Percentiles rank a stretch among this genome's conserved stretches.
phyloP scores from a whole-genome alignment of 352 stramenopile genomes.

The Phytophthora macrochlamydospora region DNA sequence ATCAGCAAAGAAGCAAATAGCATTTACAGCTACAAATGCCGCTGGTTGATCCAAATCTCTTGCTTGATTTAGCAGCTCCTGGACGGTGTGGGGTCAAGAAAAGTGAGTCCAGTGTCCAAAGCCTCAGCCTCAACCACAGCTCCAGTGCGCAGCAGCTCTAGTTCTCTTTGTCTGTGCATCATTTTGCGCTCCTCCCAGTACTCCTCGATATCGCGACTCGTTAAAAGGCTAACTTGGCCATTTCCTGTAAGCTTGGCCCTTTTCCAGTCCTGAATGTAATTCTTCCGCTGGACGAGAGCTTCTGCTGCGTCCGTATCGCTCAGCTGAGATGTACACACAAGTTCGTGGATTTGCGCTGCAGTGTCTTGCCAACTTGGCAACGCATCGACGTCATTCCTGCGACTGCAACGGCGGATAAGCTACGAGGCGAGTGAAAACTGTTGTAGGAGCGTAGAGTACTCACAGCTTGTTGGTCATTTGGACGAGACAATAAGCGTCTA shows the following conservation, averaged over 20 bases:
- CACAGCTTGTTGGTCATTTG: conserved; percentile 61
- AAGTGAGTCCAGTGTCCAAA: conserved; percentile 32
- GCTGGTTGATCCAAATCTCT: conserved; percentile 18
- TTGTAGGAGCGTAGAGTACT: conserved; percentile 9
- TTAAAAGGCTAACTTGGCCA: conserved; percentile 31
- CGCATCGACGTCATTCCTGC: conserved; percentile 8
- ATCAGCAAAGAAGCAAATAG: conserved; percentile 78
- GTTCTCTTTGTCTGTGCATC: conserved; percentile 18
- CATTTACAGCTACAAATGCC: conserved; percentile 61
- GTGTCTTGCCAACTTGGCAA: conserved; percentile 34
- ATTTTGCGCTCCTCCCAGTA: conserved; percentile 42
- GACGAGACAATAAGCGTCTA: conserved; percentile 68
- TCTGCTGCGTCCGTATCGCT: conserved; percentile 20
- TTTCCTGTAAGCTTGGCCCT: not conserved
- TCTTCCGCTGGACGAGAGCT: conserved; percentile 27
- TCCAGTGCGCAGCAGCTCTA: conserved; percentile 2
- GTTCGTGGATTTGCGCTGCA: conserved; percentile 21
- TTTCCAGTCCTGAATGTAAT: conserved; percentile 45
- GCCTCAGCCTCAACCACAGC: not conserved
- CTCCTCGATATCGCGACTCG: conserved; percentile 30
- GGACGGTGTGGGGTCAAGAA: conserved; percentile 42
- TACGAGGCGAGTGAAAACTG: conserved; percentile 1
- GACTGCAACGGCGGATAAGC: conserved; percentile 2
- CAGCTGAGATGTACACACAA: conserved; percentile 34
- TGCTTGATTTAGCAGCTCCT: conserved; percentile 33